Base-by-base conservation (phyloP, 768 basidiomycete species). In the Pleurotus tuber-regium region DNA sequence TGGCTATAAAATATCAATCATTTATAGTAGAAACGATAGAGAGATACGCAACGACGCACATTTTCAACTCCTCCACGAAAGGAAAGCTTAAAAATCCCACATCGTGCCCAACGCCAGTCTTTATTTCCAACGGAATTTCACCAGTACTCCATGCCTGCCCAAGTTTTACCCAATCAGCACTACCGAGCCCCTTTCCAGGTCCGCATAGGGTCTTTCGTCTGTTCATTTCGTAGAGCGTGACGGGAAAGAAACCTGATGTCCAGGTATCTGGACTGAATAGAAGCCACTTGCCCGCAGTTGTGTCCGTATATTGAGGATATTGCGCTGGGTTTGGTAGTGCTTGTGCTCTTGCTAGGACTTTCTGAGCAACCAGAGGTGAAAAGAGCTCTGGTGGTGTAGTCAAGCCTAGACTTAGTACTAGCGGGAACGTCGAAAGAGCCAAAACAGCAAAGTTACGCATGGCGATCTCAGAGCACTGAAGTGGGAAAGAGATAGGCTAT, bases 11-110 rank as follows among this genome's bases (percentile, higher is more conserved):
- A 35, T n/a, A 7, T 1, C 35, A 12, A 23, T 16, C 25, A 8
- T 19, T 38, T 51, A 44, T 18, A 14, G 29, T 28, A 31, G 30
- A 23, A 14, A 28, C n/a, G 23, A 31, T 18, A 16, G 29, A 44
- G 23, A 51, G 54, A 25, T 44, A 39, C 16, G 31, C 31, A 16
- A 38, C 29, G 26, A 73, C 82, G 42, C 58, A 87, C 85, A 87
- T 57, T 8, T 59, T 55, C 12, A 86, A 64, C 59, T 89, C 87
- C 43, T 82, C 74, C 40, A 79, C 69, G 59, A 87, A 87, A 0
- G 86, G 83, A 57, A 78, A 84, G 64, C 84, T 85, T 56, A 87
- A 63, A 63, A 86, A 88, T 6, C 86, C 87, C 25, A 84, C 81
- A 59, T 89, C 86, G 57, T 88, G 86, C 10, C 79, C 83, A 24